Evolutionary conservation across 371 early-diverging fungal genomes (phyloP).

Genomic region (Mucor mucedo): DNA sequence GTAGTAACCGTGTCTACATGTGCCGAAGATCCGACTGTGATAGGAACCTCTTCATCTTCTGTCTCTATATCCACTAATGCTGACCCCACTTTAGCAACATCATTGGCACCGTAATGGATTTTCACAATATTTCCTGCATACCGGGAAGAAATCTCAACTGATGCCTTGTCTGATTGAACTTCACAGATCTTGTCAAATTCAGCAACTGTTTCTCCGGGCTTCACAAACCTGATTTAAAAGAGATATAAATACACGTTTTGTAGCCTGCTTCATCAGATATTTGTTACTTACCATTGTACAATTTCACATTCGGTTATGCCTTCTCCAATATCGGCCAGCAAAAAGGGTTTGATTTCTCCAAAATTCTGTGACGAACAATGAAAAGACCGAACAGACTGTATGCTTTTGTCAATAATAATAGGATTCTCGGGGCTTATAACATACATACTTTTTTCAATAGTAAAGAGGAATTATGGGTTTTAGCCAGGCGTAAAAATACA

Average conservation of each 20-base stretch:
- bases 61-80: constrained; percentile 95
- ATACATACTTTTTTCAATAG: background rate
- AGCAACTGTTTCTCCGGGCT: constrained; percentile 83
- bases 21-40: background rate
- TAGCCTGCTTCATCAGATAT: too few species aligned
- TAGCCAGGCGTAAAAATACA: too few species aligned
- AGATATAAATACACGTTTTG: background rate
- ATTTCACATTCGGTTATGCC: constrained; percentile 97
- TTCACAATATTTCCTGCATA: constrained; percentile 84
- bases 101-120: constrained; percentile 83
- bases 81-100: constrained; percentile 90
- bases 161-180: constrained; percentile 98
- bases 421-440: too few species aligned
- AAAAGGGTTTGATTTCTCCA: constrained; percentile 68
- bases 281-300: constrained; percentile 84
- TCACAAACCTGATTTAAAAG: constrained; percentile 75
- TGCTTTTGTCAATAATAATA: background rate
- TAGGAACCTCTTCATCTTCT: constrained; percentile 40
- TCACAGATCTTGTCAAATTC: constrained; percentile 96
- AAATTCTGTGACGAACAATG: constrained; percentile 2
- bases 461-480: background rate
- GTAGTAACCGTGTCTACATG: too few species aligned
- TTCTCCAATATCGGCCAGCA: constrained; percentile 97
- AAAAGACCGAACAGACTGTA: constrained; percentile 4
- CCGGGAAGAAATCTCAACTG: constrained; percentile 96